phyloP scores from a whole-genome alignment of 805 yeast species.

The Metschnikowia vanudenii region DNA sequence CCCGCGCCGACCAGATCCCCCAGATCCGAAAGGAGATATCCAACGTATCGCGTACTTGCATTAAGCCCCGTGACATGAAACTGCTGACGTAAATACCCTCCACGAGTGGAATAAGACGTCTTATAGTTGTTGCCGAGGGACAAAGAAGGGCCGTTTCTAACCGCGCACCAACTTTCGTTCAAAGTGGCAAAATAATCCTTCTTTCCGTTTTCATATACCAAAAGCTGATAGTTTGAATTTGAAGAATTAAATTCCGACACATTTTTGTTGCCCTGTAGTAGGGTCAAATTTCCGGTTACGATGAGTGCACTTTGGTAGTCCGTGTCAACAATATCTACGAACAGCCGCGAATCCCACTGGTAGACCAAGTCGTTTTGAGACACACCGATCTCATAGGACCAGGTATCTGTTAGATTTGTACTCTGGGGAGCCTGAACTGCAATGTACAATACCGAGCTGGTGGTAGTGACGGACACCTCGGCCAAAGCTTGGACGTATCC shows the following conservation, averaged over 20 bases:
- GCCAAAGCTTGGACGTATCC: slow-evolving; percentile 44
- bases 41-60: slow-evolving; percentile 59
- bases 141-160: slow-evolving; percentile 51
- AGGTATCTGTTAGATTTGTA: slow-evolving; percentile 35
- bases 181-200: slow-evolving; percentile 37
- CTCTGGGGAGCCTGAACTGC: slow-evolving; percentile 43
- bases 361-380: slow-evolving; percentile 61
- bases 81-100: slow-evolving; percentile 55
- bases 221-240: slow-evolving; percentile 38
- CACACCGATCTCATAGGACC: slow-evolving; percentile 68
- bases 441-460: slow-evolving; percentile 28
- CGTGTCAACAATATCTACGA: slow-evolving; percentile 62
- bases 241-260: slow-evolving; percentile 23
- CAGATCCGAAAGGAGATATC: slow-evolving; percentile 56
- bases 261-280: slow-evolving; percentile 2
- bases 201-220: slow-evolving; percentile 46
- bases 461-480: slow-evolving; percentile 26
- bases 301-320: slow-evolving; percentile 68
- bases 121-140: slow-evolving; percentile 23
- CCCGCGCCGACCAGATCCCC: slow-evolving; percentile 21
- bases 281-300: slow-evolving; percentile 53
- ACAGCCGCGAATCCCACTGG: slow-evolving; percentile 63
- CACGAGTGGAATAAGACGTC: slow-evolving; percentile 42
- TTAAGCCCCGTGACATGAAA: slow-evolving; percentile 63
- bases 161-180: slow-evolving; percentile 69